A percentile compares a stretch with the other conserved stretches of the same genome.
phyloP scores from a whole-genome alignment of 768 basidiomycete genomes.

The Pulveroboletus sp. region DNA sequence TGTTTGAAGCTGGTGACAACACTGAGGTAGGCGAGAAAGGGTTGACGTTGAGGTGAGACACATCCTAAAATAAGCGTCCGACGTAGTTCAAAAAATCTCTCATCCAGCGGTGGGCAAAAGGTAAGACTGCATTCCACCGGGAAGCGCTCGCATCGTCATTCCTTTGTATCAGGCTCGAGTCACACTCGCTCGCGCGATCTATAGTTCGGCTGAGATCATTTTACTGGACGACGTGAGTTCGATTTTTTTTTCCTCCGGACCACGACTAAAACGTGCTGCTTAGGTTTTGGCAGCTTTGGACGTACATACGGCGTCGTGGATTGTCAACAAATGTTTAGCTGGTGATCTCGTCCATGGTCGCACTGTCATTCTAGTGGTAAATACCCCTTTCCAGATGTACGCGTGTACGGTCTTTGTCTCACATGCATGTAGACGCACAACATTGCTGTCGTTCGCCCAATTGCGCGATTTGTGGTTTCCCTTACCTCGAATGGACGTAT shows the following conservation, averaged over 20 bases:
- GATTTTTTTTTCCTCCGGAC: too few species aligned
- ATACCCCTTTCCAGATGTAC: too few species aligned
- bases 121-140: not conserved
- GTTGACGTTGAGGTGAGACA: slow-evolving; percentile 2
- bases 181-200: slow-evolving; percentile 1
- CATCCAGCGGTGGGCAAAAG: slow-evolving; percentile 1
- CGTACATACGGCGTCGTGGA: slow-evolving; percentile 1
- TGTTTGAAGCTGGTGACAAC: not conserved
- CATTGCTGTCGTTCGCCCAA: not conserved
- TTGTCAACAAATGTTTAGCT: not conserved
- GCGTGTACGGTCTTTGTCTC: too few species aligned
- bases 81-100: not conserved
- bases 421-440: not conserved
- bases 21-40: slow-evolving; percentile 3
- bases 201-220: not conserved
- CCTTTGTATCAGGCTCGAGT: not conserved
- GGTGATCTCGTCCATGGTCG: not conserved
- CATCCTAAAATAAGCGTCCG: not conserved
- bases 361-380: slow-evolving; percentile 4
- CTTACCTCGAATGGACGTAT: not conserved
- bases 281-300: slow-evolving; percentile 1
- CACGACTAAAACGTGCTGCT: not conserved
- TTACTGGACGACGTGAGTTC: not conserved
- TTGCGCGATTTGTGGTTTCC: not conserved
- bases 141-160: not conserved